Evolutionary conservation across 2,329 filamentous ascomycete genomes (phyloP).

Genomic region (Trichoderma sp.): DNA sequence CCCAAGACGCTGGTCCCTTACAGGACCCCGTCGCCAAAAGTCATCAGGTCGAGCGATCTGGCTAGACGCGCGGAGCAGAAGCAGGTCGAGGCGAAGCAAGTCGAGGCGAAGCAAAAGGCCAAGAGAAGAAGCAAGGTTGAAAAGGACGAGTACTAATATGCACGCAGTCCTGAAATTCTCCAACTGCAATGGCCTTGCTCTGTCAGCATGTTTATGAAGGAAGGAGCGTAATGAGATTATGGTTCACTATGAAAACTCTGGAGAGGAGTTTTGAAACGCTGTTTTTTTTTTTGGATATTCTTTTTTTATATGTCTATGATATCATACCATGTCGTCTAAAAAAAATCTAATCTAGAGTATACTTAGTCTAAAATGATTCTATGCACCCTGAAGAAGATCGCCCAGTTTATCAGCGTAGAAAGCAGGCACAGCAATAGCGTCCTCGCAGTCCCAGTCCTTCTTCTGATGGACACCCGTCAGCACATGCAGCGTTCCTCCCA

Average conservation of each 20-base stretch:
- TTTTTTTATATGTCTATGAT: slow-evolving; percentile 11
- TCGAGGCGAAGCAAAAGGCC: slow-evolving; percentile 31
- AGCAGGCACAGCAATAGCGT: slow-evolving; percentile 69
- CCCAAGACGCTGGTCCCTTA: slow-evolving; percentile 58
- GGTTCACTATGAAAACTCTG: neutral
- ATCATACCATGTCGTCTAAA: slow-evolving; percentile 19
- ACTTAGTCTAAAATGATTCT: slow-evolving; percentile 24
- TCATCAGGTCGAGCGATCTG: slow-evolving; percentile 55
- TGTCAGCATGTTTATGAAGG: neutral
- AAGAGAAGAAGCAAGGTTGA: slow-evolving; percentile 41
- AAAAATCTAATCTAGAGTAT: slow-evolving; percentile 19
- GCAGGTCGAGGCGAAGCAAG: slow-evolving; percentile 32
- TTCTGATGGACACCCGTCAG: slow-evolving; percentile 87
- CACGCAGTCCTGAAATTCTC: slow-evolving; percentile 26
- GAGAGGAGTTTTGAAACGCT: neutral
- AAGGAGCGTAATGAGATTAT: neutral
- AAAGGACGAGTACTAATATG: slow-evolving; percentile 25
- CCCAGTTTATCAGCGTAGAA: slow-evolving; percentile 85
- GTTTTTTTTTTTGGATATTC: neutral
- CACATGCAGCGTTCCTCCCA: slow-evolving; percentile 89
- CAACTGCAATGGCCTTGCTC: neutral
- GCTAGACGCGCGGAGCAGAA: slow-evolving; percentile 47
- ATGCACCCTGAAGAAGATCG: slow-evolving; percentile 58
- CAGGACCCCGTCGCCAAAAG: slow-evolving; percentile 45
- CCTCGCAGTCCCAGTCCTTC: slow-evolving; percentile 74